Evolutionary conservation across 2,329 filamentous ascomycete species (phyloP).

Genomic region (Ophiosphaerella narmari): DNA sequence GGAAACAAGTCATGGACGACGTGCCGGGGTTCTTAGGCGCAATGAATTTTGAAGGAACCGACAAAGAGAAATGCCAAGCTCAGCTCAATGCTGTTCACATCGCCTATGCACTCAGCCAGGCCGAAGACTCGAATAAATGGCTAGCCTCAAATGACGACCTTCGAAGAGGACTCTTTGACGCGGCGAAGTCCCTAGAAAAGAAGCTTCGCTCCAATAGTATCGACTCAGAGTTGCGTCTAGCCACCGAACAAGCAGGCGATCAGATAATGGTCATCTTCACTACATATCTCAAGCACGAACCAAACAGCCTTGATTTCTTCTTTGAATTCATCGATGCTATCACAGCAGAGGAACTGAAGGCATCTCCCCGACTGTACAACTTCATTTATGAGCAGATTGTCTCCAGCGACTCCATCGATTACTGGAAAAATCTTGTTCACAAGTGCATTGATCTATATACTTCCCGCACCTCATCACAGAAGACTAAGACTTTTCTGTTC

Average conservation of each 20-base stretch:
- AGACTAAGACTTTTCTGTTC: conserved; percentile 89
- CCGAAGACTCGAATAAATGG: conserved; percentile 69
- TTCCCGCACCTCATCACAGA: conserved; percentile 77
- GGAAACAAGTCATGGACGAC: conserved; percentile 74
- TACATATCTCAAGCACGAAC: conserved; percentile 74
- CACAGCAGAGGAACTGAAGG: conserved; percentile 80
- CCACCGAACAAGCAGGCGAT: conserved; percentile 86
- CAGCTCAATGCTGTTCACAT: conserved; percentile 88
- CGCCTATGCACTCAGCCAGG: conserved; percentile 76
- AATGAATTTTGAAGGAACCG: conserved; percentile 66
- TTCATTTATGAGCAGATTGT: conserved; percentile 89
- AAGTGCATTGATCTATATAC: conserved; percentile 88
- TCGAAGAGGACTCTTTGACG: conserved; percentile 63
- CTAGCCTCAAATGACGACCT: conserved; percentile 60
- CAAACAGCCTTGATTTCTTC: conserved; percentile 78
- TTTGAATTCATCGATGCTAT: conserved; percentile 84
- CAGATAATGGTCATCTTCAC: conserved; percentile 86
- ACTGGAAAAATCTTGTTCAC: conserved; percentile 80
- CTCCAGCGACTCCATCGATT: conserved; percentile 80
- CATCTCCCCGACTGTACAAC: conserved; percentile 73
- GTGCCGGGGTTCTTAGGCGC: conserved; percentile 72
- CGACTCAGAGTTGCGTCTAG: conserved; percentile 73
- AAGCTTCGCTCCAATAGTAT: conserved; percentile 73
- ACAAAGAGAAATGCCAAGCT: conserved; percentile 72
- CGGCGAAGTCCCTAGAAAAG: conserved; percentile 78